Evolutionary conservation across 2,329 filamentous ascomycete species (phyloP), one percentile per base, ranked within the genome.

Genomic region (Hyphodiscus sp.): DNA sequence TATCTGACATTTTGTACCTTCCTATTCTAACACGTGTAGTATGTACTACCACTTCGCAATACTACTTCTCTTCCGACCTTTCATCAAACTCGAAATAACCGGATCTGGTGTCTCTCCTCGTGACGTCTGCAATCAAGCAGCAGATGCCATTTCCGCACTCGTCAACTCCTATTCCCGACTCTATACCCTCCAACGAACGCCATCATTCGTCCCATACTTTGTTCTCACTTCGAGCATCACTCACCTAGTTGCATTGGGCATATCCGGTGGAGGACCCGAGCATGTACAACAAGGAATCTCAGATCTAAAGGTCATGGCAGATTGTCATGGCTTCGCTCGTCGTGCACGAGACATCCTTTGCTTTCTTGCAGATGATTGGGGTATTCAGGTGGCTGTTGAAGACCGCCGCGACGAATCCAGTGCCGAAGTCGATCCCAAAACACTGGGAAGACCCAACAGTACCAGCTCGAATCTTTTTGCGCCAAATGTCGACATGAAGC

Each of bases 21-120:
- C 30, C 20, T 7, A 15, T 33, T 41, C 8, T 42, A 20, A 47
- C 5, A 20, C 54, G 10, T 13, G 6, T 54, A 85, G 82, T 66
- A 85, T 87, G 83, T 82, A 87, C 58, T 86, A 87, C 64, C 79
- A 87, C 63, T 85, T 83, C 57, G 79, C 82, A 29, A 84, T 85
- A n/a, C 68, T 87, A 0, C 77, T 89, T n/a, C 76, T 91, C 1
- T 90, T 90, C 65, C 77, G 87, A 7, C 87, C 87, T 0, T 75
- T 90, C 41, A 62, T 67, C 45, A 67, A 65, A 47, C 56, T 67
- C 11, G 43, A 59, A 13, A 58, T 68, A 7, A 46, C 57, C 4
- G 60, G 58, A 2, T 65, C 65, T 0, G 45, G 56, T 8, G 55
- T 67, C 5, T 66, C 58, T 3, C 67, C 67, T 0, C 56, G 60